Evolutionary conservation across 2,329 filamentous ascomycete genomes (phyloP).

Genomic region (Trichoderma brevicompactum): DNA sequence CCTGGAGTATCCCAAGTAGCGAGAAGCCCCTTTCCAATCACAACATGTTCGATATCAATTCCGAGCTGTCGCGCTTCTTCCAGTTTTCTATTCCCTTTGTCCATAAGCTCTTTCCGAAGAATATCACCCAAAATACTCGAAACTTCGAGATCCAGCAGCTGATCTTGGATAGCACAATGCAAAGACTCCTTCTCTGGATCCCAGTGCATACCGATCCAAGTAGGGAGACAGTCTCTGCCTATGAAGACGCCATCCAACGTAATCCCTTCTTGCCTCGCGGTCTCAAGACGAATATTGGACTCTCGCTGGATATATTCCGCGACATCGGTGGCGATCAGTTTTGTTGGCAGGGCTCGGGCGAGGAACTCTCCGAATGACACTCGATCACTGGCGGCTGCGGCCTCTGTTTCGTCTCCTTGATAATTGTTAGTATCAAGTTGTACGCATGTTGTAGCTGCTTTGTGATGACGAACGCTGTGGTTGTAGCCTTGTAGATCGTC

Average conservation of each 20-base stretch:
- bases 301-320: constrained; percentile 33
- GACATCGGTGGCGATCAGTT: constrained; percentile 34
- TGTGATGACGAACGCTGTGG: constrained; percentile 2
- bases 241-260: constrained; percentile 34
- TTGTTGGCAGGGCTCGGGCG: constrained; percentile 31
- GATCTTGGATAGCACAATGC: constrained; percentile 36
- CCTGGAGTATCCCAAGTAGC: constrained; percentile 36
- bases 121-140: constrained; percentile 32
- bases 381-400: background rate
- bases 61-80: constrained; percentile 35
- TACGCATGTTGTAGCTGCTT: too few relatives aligned
- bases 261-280: constrained; percentile 32
- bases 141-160: constrained; percentile 32
- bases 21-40: constrained; percentile 37
- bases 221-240: constrained; percentile 39
- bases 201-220: constrained; percentile 37
- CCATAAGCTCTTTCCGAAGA: constrained; percentile 34
- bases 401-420: background rate
- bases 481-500: background rate
- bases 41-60: constrained; percentile 33
- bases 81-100: constrained; percentile 38
- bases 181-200: constrained; percentile 35
- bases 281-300: constrained; percentile 35
- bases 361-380: constrained; percentile 30
- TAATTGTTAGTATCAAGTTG: constrained; percentile 1